Conservation (phyloP, 2,329 filamentous ascomycete species). For the Lachnellula willkommii region DNA sequence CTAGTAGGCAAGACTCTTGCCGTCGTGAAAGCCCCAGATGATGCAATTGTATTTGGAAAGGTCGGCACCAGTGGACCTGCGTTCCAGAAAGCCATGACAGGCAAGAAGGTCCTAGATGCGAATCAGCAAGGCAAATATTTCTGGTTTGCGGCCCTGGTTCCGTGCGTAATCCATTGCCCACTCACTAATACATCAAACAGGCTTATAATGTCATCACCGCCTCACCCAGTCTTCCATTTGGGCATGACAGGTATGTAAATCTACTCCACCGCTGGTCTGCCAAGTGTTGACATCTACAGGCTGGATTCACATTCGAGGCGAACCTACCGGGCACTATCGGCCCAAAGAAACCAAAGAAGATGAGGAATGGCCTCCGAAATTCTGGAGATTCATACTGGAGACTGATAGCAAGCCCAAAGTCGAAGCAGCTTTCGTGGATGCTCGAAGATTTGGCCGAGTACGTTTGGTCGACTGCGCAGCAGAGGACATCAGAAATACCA, state of each 20-base stretch:
- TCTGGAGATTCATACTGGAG: conserved; percentile 78
- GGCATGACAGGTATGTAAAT: conserved; percentile 57
- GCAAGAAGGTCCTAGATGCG: conserved; percentile 64
- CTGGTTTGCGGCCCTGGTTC: conserved; percentile 47
- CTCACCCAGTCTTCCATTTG: conserved; percentile 86
- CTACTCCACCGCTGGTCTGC: background rate
- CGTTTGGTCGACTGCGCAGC: conserved; percentile 76
- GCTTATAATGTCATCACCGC: conserved; percentile 69
- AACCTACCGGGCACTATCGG: conserved; percentile 76
- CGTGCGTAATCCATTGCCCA: background rate
- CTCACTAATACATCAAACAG: conserved; percentile 21
- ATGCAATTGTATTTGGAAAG: conserved; percentile 85
- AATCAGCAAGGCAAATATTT: conserved; percentile 97
- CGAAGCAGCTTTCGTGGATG: conserved; percentile 76
- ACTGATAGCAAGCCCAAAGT: conserved; percentile 50
- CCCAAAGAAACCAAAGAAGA: conserved; percentile 48
- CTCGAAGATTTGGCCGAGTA: conserved; percentile 72
- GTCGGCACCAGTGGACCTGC: conserved; percentile 72
- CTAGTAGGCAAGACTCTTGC: conserved; percentile 78
- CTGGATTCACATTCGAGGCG: conserved; percentile 82
- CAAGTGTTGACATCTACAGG: conserved; percentile 34
- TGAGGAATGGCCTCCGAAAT: conserved; percentile 79
- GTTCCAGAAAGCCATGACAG: conserved; percentile 67
- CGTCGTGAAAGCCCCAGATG: conserved; percentile 66
- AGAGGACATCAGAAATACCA: conserved; percentile 66